Conservation (phyloP, 805 yeast genomes). For the Cyberlindnera xishuangbannaensis region DNA sequence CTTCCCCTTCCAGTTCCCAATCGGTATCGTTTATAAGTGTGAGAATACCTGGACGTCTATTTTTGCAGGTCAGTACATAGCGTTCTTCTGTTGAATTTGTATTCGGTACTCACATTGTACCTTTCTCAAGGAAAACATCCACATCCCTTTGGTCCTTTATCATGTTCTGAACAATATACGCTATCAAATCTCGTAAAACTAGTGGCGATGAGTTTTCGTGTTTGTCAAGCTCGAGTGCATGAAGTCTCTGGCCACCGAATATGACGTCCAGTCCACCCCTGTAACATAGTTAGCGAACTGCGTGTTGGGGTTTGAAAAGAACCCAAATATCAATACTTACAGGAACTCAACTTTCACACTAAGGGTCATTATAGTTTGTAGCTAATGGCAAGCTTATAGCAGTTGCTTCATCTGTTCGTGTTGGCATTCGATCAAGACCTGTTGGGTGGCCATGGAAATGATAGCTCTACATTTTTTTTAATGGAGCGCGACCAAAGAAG, state of each 20-base stretch:
- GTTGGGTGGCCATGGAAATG: too few relatives aligned
- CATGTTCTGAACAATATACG: slow-evolving; percentile 46
- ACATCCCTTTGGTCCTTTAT: slow-evolving; percentile 56
- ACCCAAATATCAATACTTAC: slow-evolving; percentile 4
- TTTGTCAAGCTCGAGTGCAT: slow-evolving; percentile 42
- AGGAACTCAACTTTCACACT: slow-evolving; percentile 15
- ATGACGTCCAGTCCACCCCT: slow-evolving; percentile 81
- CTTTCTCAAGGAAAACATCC: slow-evolving; percentile 78
- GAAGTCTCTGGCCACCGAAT: slow-evolving; percentile 53
- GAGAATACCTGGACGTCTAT: slow-evolving; percentile 83
- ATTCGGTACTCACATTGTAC: slow-evolving; percentile 27
- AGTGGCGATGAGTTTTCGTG: slow-evolving; percentile 33
- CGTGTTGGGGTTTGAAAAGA: background rate
- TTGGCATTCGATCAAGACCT: too few relatives aligned
- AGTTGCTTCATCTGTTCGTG: too few relatives aligned
- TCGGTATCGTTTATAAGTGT: slow-evolving; percentile 91
- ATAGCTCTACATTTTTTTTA: too few relatives aligned
- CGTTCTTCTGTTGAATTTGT: background rate
- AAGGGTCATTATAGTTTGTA: too few relatives aligned
- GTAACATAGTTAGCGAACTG: slow-evolving; percentile 1
- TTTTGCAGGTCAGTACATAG: background rate
- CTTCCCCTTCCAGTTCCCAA: slow-evolving; percentile 94
- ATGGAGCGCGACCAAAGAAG: too few relatives aligned
- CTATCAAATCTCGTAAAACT: slow-evolving; percentile 45
- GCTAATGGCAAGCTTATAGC: too few relatives aligned